Conservation (phyloP, 139 green algal genomes). For the Pseudopediastrum boryanum region DNA sequence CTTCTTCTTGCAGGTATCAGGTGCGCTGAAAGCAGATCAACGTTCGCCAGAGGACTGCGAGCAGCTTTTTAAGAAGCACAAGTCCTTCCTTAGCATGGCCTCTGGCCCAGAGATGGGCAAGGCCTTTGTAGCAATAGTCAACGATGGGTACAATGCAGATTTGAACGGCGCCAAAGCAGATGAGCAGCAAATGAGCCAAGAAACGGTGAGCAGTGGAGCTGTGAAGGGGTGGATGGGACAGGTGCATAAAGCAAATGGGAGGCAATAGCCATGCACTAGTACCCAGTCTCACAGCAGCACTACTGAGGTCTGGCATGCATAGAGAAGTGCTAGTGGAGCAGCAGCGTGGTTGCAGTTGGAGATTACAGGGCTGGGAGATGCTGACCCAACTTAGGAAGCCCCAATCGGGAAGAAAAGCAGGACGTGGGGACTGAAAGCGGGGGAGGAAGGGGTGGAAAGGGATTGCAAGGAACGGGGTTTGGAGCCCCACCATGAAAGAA, state of each 20-base stretch:
- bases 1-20: background rate
- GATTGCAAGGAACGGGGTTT: too few relatives aligned
- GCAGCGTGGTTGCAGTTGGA: too few relatives aligned
- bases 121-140: conserved; percentile 52
- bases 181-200: background rate
- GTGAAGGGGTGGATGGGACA: background rate
- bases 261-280: background rate
- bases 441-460: too few relatives aligned
- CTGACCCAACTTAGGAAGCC: too few relatives aligned
- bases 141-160: conserved; percentile 24
- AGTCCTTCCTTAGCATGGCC: conserved; percentile 56
- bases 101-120: conserved; percentile 35
- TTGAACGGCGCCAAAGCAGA: background rate
- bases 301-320: too few relatives aligned
- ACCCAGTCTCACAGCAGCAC: too few relatives aligned
- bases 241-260: background rate
- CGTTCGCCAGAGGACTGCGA: conserved; percentile 41
- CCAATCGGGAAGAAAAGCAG: too few relatives aligned
- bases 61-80: conserved; percentile 47
- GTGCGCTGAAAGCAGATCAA: too few relatives aligned
- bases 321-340: too few relatives aligned
- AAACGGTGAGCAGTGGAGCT: background rate
- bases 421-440: too few relatives aligned
- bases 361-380: too few relatives aligned
- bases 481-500: too few relatives aligned